Conservation (phyloP, 1,139 yeast genomes). For the Taphrina pruni region DNA sequence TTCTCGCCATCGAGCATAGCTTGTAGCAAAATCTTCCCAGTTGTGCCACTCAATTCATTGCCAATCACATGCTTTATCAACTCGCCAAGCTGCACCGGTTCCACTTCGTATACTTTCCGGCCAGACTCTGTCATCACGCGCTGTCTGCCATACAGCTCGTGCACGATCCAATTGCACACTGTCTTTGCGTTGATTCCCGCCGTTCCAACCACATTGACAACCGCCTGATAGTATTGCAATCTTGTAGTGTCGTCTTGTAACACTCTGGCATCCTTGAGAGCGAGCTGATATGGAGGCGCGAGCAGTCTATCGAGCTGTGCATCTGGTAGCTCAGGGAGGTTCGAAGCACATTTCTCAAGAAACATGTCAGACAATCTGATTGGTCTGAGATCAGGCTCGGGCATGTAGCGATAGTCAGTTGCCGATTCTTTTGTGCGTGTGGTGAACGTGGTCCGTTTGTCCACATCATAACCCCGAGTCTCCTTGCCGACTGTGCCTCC, state of each 20-base stretch:
- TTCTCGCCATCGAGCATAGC: conserved; percentile 61
- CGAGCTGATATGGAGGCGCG: conserved; percentile 58
- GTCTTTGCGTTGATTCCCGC: conserved; percentile 45
- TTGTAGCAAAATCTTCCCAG: conserved; percentile 68
- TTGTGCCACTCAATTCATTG: conserved; percentile 59
- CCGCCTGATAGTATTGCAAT: conserved; percentile 58
- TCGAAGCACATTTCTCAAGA: conserved; percentile 52
- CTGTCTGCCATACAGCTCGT: conserved; percentile 76
- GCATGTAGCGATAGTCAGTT: conserved; percentile 89
- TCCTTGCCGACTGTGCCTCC: conserved; percentile 61
- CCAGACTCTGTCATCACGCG: conserved; percentile 57
- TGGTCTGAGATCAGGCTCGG: conserved; percentile 84
- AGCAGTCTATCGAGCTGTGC: conserved; percentile 60
- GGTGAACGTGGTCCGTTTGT: conserved; percentile 59
- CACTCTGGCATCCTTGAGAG: conserved; percentile 73
- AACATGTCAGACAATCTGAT: conserved; percentile 59
- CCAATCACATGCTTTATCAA: conserved; percentile 56
- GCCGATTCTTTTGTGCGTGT: conserved; percentile 79
- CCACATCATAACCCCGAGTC: conserved; percentile 93
- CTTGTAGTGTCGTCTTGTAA: conserved; percentile 60
- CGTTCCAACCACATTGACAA: conserved; percentile 45
- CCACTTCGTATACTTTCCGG: conserved; percentile 3
- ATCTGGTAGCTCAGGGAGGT: conserved; percentile 72
- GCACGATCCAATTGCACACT: conserved; percentile 66
- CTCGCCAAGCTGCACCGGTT: conserved; percentile 55